A percentile compares a stretch with the other conserved stretches of the same genome.
Conservation (phyloP, 371 early-diverging fungal genomes). For the Mortierella sp. region DNA sequence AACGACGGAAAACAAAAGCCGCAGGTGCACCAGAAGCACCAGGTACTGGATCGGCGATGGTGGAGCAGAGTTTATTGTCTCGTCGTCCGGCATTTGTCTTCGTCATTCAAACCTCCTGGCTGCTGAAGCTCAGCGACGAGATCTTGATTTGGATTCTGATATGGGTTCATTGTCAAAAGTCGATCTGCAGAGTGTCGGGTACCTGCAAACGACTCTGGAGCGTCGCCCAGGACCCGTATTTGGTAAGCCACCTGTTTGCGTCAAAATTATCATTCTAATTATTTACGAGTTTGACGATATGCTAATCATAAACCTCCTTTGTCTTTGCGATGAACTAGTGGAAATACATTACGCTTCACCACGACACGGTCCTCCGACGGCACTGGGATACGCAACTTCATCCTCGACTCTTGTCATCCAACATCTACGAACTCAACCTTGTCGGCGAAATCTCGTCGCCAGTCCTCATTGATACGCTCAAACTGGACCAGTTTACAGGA, state of each 20-base stretch:
- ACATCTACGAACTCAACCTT: slow-evolving; percentile 33
- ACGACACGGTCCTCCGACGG: slow-evolving; percentile 26
- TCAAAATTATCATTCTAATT: neutral
- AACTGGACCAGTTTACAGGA: slow-evolving; percentile 27
- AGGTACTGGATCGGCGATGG: neutral
- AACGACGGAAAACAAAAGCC: neutral
- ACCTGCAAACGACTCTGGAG: slow-evolving; percentile 39
- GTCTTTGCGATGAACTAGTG: slow-evolving; percentile 17
- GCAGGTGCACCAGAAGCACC: neutral
- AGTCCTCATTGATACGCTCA: slow-evolving; percentile 32
- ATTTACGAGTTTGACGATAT: neutral
- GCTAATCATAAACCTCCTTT: neutral
- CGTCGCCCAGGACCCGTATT: slow-evolving; percentile 36
- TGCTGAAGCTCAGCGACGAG: slow-evolving; percentile 38
- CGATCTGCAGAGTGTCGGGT: slow-evolving; percentile 34
- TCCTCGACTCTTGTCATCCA: slow-evolving; percentile 22
- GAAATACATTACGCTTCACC: slow-evolving; percentile 31
- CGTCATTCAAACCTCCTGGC: slow-evolving; percentile 8
- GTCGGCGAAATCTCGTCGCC: slow-evolving; percentile 36
- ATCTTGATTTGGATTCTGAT: slow-evolving; percentile 36
- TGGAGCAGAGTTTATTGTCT: neutral
- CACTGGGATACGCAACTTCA: slow-evolving; percentile 33
- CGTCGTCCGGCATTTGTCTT: neutral
- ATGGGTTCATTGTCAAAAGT: slow-evolving; percentile 42
- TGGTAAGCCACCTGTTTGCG: slow-evolving; percentile 13